These are phyloP conservation scores for Withania somnifera DNA, from an alignment of 305 asterid species.

Conservation along the genomic window DNA sequence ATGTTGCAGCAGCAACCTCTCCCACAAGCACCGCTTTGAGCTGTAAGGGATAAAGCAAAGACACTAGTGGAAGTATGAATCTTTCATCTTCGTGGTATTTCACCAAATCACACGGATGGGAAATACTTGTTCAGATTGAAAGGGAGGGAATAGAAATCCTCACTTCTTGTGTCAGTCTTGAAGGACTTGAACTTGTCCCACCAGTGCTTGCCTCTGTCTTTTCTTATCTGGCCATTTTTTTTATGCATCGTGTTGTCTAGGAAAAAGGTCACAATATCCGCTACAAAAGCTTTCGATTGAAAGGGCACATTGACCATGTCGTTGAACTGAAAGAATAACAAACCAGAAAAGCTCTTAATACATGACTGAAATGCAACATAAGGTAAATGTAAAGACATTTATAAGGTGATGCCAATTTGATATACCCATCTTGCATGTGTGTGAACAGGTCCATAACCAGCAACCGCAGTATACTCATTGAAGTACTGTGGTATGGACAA, in stretches of 20 bases:
- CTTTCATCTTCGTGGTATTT: background rate
- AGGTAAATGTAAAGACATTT: background rate
- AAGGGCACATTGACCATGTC: slow-evolving; percentile 75
- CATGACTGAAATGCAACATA: background rate
- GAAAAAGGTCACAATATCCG: slow-evolving; percentile 68
- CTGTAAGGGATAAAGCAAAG: slow-evolving; percentile 1
- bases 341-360: background rate
- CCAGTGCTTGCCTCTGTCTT: slow-evolving; percentile 92
- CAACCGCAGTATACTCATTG: slow-evolving; percentile 79
- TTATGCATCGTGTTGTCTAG: slow-evolving; percentile 77
- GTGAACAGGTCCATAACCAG: slow-evolving; percentile 76
- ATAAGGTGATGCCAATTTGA: background rate
- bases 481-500: slow-evolving; percentile 89
- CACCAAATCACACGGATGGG: slow-evolving; percentile 57
- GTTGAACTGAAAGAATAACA: slow-evolving; percentile 47
- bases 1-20: background rate
- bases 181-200: slow-evolving; percentile 87
- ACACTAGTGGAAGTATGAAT: background rate
- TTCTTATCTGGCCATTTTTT: slow-evolving; percentile 54
- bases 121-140: slow-evolving; percentile 85
- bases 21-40: slow-evolving; percentile 3
- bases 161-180: slow-evolving; percentile 73
- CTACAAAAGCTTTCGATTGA: slow-evolving; percentile 89
- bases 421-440: slow-evolving; percentile 82
- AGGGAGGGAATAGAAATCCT: slow-evolving; percentile 85